These are phyloP conservation scores for Heteromeles arbutifolia DNA, from an alignment of 306 rosid species.

Conservation along the genomic window DNA sequence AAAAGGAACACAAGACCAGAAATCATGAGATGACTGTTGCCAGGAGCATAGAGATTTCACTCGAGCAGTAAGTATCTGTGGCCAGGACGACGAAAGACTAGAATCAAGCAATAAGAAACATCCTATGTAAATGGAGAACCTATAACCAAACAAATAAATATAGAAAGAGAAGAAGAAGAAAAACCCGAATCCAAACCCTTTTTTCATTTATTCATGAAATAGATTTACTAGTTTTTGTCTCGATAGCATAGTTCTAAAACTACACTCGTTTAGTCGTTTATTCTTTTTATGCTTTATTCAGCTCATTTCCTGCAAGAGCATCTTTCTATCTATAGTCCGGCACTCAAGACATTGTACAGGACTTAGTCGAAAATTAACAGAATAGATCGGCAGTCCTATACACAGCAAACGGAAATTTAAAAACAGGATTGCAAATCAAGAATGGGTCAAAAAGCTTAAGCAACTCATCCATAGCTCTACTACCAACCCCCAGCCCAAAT, in stretches of 20 bases:
- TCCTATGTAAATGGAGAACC: neutral
- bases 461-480: neutral
- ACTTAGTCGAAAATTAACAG: neutral
- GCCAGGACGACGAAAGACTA: neutral
- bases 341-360: neutral
- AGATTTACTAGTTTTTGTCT: neutral
- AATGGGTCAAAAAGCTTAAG: neutral
- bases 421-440: neutral
- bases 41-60: neutral
- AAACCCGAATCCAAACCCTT: neutral
- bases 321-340: neutral
- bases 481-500: neutral
- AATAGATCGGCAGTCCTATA: neutral
- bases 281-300: neutral
- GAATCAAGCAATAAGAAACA: neutral
- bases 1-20: slow-evolving; percentile 7
- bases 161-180: neutral
- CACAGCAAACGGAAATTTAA: neutral
- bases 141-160: neutral
- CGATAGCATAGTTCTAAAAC: neutral
- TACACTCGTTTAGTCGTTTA: neutral
- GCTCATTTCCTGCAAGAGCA: neutral
- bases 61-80: neutral
- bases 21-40: neutral
- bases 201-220: neutral